Percentiles rank a stretch among this genome's conserved stretches.
These are phyloP conservation scores for Cryomyces minteri DNA, from an alignment of 495 filamentous ascomycete species.

Conservation along the genomic window DNA sequence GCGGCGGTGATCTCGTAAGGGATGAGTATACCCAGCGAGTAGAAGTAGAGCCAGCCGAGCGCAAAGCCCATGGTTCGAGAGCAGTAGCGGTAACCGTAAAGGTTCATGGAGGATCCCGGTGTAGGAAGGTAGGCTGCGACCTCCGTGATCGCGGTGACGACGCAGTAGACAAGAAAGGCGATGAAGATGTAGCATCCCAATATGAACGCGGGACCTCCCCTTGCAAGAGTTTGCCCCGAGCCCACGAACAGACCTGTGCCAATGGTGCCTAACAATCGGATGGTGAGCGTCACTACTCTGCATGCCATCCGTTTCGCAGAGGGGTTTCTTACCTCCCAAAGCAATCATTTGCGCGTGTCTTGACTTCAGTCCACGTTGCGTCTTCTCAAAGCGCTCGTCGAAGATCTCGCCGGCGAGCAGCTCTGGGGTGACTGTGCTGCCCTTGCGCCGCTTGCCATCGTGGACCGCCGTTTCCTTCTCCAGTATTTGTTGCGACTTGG, in stretches of 20 bases:
- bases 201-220: conserved; percentile 43
- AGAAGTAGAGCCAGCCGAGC: conserved; percentile 26
- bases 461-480: no score
- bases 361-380: conserved; percentile 14
- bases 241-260: conserved; percentile 49
- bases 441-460: conserved; percentile 7
- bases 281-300: no score
- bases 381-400: conserved; percentile 11
- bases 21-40: conserved; percentile 17
- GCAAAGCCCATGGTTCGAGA: conserved; percentile 30
- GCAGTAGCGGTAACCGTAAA: conserved; percentile 28
- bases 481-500: no score
- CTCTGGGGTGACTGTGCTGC: conserved; percentile 7
- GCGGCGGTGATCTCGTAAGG: conserved; percentile 20
- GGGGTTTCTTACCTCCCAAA: conserved; percentile 6
- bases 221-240: conserved; percentile 36
- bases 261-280: conserved; percentile 28
- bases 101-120: conserved; percentile 20
- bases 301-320: neutral
- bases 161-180: conserved; percentile 16
- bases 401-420: conserved; percentile 11
- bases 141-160: conserved; percentile 18
- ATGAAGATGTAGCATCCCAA: conserved; percentile 24
- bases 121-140: conserved; percentile 23
- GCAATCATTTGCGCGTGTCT: conserved; percentile 18